These are phyloP conservation scores for Hypsizygus marmoreus DNA, from an alignment of 768 basidiomycete genomes.

Conservation along the genomic window DNA sequence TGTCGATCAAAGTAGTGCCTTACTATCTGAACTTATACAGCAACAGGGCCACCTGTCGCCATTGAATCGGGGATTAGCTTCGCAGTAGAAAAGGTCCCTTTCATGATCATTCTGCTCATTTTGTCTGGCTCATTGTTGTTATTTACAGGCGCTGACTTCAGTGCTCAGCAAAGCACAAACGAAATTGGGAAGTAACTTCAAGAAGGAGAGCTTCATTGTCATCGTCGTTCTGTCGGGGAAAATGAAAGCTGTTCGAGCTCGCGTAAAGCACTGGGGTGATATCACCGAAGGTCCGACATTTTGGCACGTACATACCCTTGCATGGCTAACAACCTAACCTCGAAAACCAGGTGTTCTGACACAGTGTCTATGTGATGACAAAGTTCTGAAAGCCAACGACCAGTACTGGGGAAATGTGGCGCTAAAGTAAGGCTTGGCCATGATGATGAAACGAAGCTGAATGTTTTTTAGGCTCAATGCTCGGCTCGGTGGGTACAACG, in stretches of 20 bases:
- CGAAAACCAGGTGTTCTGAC: slow-evolving; percentile 37
- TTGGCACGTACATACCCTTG: background rate
- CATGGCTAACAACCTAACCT: background rate
- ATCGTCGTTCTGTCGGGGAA: slow-evolving; percentile 53
- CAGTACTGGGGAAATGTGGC: slow-evolving; percentile 62
- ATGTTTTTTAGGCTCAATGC: slow-evolving; percentile 47
- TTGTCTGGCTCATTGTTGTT: background rate
- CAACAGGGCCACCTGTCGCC: background rate
- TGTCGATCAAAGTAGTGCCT: background rate
- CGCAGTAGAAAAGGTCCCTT: slow-evolving; percentile 10
- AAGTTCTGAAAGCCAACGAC: slow-evolving; percentile 34
- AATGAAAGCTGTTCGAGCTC: slow-evolving; percentile 44
- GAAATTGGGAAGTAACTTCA: slow-evolving; percentile 10
- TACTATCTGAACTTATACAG: slow-evolving; percentile 1
- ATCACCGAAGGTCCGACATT: slow-evolving; percentile 22
- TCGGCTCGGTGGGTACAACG: slow-evolving; percentile 55
- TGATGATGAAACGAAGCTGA: background rate
- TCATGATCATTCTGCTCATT: background rate
- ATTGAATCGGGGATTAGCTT: slow-evolving; percentile 7
- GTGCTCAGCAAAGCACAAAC: slow-evolving; percentile 5
- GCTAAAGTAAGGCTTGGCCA: slow-evolving; percentile 43
- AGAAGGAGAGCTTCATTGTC: slow-evolving; percentile 31
- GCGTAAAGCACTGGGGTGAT: slow-evolving; percentile 63
- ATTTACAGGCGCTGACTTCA: slow-evolving; percentile 5
- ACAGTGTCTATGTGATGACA: slow-evolving; percentile 43